Conservation (phyloP, 805 yeast species). For the Wickerhamiella australiensis region DNA sequence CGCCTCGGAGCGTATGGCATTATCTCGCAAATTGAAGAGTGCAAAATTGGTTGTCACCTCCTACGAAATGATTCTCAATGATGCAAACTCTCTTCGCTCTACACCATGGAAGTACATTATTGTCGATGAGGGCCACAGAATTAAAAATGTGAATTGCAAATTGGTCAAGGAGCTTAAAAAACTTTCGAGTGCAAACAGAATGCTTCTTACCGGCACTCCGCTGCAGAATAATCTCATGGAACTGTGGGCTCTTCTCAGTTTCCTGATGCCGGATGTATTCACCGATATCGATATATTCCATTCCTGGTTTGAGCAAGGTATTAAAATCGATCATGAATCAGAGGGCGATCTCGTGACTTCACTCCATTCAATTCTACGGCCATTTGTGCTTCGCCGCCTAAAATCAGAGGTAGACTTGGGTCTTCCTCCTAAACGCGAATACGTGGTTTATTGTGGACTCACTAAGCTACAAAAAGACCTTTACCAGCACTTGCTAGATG, state of each 20-base stretch:
- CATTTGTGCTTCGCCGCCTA: slow-evolving; percentile 72
- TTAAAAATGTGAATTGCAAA: slow-evolving; percentile 72
- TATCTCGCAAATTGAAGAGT: slow-evolving; percentile 28
- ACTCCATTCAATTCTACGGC: slow-evolving; percentile 77
- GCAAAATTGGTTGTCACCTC: slow-evolving; percentile 60
- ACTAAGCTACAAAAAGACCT: slow-evolving; percentile 52
- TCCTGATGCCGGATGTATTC: slow-evolving; percentile 84
- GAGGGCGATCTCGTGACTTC: slow-evolving; percentile 56
- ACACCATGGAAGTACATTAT: slow-evolving; percentile 69
- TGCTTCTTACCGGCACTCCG: slow-evolving; percentile 91
- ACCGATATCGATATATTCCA: slow-evolving; percentile 82
- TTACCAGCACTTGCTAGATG: slow-evolving; percentile 38
- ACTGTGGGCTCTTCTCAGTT: slow-evolving; percentile 83
- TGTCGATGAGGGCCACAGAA: slow-evolving; percentile 92
- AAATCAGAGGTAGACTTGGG: slow-evolving; percentile 57
- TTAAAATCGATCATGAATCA: slow-evolving; percentile 44
- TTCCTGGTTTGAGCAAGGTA: slow-evolving; percentile 73
- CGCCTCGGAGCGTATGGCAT: slow-evolving; percentile 41
- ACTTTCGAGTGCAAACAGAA: slow-evolving; percentile 47
- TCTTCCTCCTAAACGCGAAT: slow-evolving; percentile 84
- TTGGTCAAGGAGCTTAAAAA: slow-evolving; percentile 60
- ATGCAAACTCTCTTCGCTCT: slow-evolving; percentile 41
- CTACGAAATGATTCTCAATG: slow-evolving; percentile 68
- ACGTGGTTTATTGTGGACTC: slow-evolving; percentile 60
- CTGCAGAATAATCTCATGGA: slow-evolving; percentile 83